Evolutionary conservation across 257 asterid species (phyloP), one percentile per base, ranked within the genome.

Genomic region (Fraxinus anomala): DNA sequence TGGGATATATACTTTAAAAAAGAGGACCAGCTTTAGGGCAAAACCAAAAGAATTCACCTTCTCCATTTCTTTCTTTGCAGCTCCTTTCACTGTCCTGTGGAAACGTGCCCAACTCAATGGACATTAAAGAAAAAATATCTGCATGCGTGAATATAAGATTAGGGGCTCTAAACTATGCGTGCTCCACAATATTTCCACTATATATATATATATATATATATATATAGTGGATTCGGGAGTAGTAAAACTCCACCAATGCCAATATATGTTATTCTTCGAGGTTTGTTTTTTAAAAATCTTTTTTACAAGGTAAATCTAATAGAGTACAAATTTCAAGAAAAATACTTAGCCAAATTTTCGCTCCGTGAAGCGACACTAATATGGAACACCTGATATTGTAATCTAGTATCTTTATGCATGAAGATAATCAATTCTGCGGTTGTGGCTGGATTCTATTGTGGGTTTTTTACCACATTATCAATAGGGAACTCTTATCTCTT

Each of bases 81-180:
- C 73, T 80, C 78, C 80, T 80, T 47, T 77, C 80, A 72, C 81
- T 73, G 56, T 80, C 80, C 70, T 72, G 2, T 73, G 73, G 73
- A 83, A 80, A 83, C 84, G 85, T 83, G 84, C 80, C 81, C 73
- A 21, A 63, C 68, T 70, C 73, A 83, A 72, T 77, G 76, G 33
- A 68, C 83, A 71, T 24, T 76, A 84, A 76, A 79, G 83, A 70
- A 14, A 49, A 80, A 47, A 71, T 42, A 68, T 80, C 79, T 80
- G 89, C 89, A 86, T 83, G 87, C 89, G 89, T 70, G 73, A 69
- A 66, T 66, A 66, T 40, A 40, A 40, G 47, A 11, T 10, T 9
- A 40, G 14, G 40, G n/a, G 40, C 1, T 28, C 37, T 19, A 34
- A 67, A 70, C 75, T 40, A 40, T 40, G 65, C n/a, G 9, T 40